Evolutionary conservation across 495 filamentous ascomycete genomes (phyloP).

Genomic region (Lasiosphaeris hirsuta): DNA sequence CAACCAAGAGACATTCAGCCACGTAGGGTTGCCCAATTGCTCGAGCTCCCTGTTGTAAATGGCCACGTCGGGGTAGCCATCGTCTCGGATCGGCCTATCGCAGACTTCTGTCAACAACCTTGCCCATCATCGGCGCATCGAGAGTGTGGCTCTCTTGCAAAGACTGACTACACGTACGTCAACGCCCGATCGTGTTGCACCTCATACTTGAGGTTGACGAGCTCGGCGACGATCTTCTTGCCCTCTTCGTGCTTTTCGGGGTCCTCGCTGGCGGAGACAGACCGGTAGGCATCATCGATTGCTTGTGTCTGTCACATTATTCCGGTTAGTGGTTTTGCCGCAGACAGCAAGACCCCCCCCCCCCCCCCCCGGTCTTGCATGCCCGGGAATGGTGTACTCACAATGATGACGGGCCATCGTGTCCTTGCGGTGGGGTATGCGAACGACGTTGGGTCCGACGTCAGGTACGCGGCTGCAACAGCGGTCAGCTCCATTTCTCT

Average conservation of each 20-base stretch:
- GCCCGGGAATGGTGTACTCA: constrained; percentile 35
- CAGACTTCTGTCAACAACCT: constrained; percentile 9
- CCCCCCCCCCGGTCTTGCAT: neutral
- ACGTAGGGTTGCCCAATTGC: constrained; percentile 66
- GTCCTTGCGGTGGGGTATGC: constrained; percentile 77
- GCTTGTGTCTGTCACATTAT: constrained; percentile 69
- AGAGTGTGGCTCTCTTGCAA: neutral
- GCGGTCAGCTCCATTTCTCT: neutral
- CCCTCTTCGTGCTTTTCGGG: constrained; percentile 70
- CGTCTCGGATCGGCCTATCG: constrained; percentile 72
- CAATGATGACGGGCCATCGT: constrained; percentile 91
- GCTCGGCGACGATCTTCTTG: constrained; percentile 74
- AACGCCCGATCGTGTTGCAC: constrained; percentile 83
- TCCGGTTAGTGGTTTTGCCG: neutral
- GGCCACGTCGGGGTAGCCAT: constrained; percentile 73
- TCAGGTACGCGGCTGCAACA: constrained; percentile 66
- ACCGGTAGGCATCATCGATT: constrained; percentile 88
- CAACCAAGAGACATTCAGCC: constrained; percentile 84
- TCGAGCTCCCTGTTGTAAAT: constrained; percentile 84
- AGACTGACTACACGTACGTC: constrained; percentile 52
- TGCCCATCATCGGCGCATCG: neutral
- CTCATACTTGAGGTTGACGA: constrained; percentile 90
- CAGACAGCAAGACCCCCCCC: neutral
- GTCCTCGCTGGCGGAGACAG: constrained; percentile 59
- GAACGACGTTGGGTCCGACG: constrained; percentile 80